Base-by-base conservation (phyloP, 768 basidiomycete species). In the Cytidiella melzeri region DNA sequence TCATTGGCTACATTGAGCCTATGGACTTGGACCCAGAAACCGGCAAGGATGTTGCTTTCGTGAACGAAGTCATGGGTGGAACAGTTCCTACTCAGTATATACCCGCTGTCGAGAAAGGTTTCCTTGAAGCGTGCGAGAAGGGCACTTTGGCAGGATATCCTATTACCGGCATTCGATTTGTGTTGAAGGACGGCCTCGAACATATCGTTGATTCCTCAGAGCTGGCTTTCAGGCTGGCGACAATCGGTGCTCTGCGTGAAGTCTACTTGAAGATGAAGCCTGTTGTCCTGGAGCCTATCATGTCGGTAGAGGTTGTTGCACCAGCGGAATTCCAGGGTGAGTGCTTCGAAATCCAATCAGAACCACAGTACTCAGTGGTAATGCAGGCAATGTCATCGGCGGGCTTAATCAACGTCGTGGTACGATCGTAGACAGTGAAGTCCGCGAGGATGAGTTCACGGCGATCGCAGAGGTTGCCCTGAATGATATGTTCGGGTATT, bases 401-500 rank as follows among this genome's bases (percentile, higher is more conserved):
- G 91, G 91, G 10, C 68, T 99, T 57, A 99, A 96, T 64, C 80
- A 85, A 44, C 81, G 96, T 24, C 83, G 92, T 41, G 96, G 96
- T 4, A 92, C 89, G 2, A 96, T 99, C 61, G 72, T 94, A 37
- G 95, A 97, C 60, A 95, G 89, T 58, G 96, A 98, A 69, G 87
- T 95, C 26, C 83, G 95, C 38, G 94, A 96, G 57, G 96, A 98
- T 57, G 95, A 99, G 68, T 98, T 99, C 62, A 92, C 90, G 4
- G 79, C 86, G 47, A 75, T 79, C 24, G 92, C 92, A 19, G 95
- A 97, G 62, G 94, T 99, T 11, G 84, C 91, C 6, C 66, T 99
- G 67, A 96, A 92, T 66, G 95, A 98, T 58, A 98, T 98, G 95
- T 99, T 99, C 63, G 90, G 92, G 15, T 97, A 97, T 65, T 94